Evolutionary conservation across 2,329 filamentous ascomycete species (phyloP), one percentile per base, ranked within the genome.

Genomic region (Aspergillus floridensis): DNA sequence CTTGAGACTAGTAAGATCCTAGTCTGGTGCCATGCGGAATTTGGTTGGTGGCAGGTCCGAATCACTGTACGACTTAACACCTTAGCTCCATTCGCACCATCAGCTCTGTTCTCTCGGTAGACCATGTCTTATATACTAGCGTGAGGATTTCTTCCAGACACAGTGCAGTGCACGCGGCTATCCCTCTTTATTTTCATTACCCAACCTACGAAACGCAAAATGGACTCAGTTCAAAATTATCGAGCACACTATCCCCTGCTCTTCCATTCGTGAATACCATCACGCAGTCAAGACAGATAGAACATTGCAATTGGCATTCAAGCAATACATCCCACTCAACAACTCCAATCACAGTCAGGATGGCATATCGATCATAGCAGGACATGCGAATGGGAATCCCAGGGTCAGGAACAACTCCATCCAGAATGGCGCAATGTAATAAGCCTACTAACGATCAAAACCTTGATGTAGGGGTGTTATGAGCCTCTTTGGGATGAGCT

Each of bases 401-500:
- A 96, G 96, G 81, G 89, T 81, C 24, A 22, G 32, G 1, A 4
- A 10, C 8, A 14, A 38, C 5, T 21, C 50, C 5, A 44, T 41
- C 5, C 7, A 24, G 7, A 6, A 16, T 16, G 32, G 14, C 4
- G 32, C 32, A 10, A 12, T 35, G 32, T 16, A 10, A 2, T 6
- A 35, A 35, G 8, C 4, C 7, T n/a, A 5, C 8, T 44, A 19
- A 16, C 8, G 21, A n/a, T 4, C 29, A 3, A 53, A 12, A 3
- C 12, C 12, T 32, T 5, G 10, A 11, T 24, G 38, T 41, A 41
- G 87, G 92, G 96, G 79, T 75, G 95, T 1, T 96, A 96, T 71
- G 92, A 96, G 70, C 89, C 92, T 0, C 77, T 96, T 0, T 96
- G 91, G 89, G 89, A 92, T 58, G 90, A 95, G 51, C 78, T 96